phyloP scores from a whole-genome alignment of 1,284 basidiomycete species.

The Cutaneotrichosporon sp. region DNA sequence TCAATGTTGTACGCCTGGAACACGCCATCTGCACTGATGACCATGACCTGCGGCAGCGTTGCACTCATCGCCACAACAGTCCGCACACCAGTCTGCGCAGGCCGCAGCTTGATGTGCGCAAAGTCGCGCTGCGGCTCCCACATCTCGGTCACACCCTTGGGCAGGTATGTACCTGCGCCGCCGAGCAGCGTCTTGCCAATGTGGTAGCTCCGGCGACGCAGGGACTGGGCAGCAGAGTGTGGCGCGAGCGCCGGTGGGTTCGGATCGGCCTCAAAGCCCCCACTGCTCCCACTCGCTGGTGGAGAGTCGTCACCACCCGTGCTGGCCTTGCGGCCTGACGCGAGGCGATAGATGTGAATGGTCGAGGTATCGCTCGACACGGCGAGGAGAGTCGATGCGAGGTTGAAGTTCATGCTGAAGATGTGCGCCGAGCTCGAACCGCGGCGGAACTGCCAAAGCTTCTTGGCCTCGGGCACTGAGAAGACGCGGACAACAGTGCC shows the following conservation, averaged over 20 bases:
- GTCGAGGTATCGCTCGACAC: slow-evolving; percentile 92
- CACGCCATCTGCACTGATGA: slow-evolving; percentile 90
- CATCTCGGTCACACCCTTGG: slow-evolving; percentile 86
- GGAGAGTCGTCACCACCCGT: slow-evolving; percentile 16
- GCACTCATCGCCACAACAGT: slow-evolving; percentile 82
- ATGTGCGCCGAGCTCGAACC: slow-evolving; percentile 85
- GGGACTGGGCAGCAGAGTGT: slow-evolving; percentile 37
- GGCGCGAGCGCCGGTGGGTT: slow-evolving; percentile 29
- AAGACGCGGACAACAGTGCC: slow-evolving; percentile 97
- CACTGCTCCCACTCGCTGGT: slow-evolving; percentile 12
- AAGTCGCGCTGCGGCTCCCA: slow-evolving; percentile 98
- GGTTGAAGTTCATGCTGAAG: slow-evolving; percentile 89
- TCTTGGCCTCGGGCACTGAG: slow-evolving; percentile 84
- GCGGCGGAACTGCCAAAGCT: slow-evolving; percentile 89
- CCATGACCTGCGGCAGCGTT: slow-evolving; percentile 93
- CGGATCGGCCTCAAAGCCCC: slow-evolving; percentile 29
- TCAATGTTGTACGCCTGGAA: slow-evolving; percentile 97
- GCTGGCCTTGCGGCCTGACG: slow-evolving; percentile 15
- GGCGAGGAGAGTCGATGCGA: slow-evolving; percentile 76
- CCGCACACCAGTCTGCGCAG: slow-evolving; percentile 63
- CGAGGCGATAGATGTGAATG: slow-evolving; percentile 93
- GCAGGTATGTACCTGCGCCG: slow-evolving; percentile 85
- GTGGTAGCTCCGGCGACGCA: slow-evolving; percentile 65
- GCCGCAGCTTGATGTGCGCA: slow-evolving; percentile 85
- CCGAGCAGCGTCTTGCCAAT: slow-evolving; percentile 76